Base-by-base conservation (phyloP, 2,329 filamentous ascomycete genomes). In the Colletotrichum musae region DNA sequence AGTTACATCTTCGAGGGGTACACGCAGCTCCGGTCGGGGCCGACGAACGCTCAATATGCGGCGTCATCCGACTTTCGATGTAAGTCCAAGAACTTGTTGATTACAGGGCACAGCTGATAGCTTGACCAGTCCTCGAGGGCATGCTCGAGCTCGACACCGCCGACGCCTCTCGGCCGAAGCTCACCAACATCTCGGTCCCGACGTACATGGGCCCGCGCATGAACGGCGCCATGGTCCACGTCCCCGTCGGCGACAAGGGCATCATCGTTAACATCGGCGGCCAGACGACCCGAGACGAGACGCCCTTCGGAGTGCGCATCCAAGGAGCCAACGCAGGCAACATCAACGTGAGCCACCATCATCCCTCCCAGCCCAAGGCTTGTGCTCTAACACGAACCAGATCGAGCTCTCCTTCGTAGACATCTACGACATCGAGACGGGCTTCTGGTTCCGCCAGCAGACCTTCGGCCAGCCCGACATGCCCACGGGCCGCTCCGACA, bases 401-500 rank as follows among this genome's bases (percentile, higher is more conserved):
- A 73, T 71, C 24, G 60, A 62, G n/a, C 52, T 72, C 18, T 50
- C 59, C 9, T 73, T 73, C 58, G 70, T 71, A 16, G 72, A 73
- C 56, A 71, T 73, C 6, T 73, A 73, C 62, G 72, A 73, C 51
- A 70, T 73, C 41, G 59, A 71, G n/a, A 71, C 57, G 16, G 70
- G 70, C 50, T 69, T 68, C 50, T 74, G 71, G 72, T 74, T 74
- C 66, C 72, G 68, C 7, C 72, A 74, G 57, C 58, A 72, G 53
- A 74, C 72, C 1, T 74, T 73, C 50, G 70, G 70, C 21, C 48
- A 71, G 9, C 54, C 68, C 9, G 56, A 66, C 9, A 71, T 71
- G 28, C 72, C 72, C 18, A 56, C 52, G 18, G 72, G 71, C 2
- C 60, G 71, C 28, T 73, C 72, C 65, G 72, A 73, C 50, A 71